Percentiles rank a stretch among this genome's conserved stretches.
Evolutionary conservation across 2,329 filamentous ascomycete genomes (phyloP).

Genomic region (Onygena corvina): DNA sequence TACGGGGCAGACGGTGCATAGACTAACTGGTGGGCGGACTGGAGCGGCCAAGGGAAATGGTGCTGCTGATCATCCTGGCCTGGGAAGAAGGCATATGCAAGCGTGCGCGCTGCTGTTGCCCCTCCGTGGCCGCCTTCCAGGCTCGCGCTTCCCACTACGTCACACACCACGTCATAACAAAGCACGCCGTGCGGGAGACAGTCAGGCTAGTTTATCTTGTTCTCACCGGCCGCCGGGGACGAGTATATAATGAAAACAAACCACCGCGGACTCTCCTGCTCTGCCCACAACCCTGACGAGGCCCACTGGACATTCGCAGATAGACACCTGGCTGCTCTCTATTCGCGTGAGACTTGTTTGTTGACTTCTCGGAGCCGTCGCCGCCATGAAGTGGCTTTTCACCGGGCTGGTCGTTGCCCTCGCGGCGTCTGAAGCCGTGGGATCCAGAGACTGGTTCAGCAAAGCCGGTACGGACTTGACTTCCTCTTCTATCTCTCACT

Average conservation of each 20-base stretch:
- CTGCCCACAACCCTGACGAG: too few species aligned
- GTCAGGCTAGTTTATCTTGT: too few species aligned
- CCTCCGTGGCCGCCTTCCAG: not conserved
- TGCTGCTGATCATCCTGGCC: not conserved
- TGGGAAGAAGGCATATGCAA: not conserved
- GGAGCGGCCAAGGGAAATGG: too few species aligned
- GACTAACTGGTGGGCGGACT: too few species aligned
- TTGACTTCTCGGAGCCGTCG: not conserved
- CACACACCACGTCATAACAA: constrained; percentile 14
- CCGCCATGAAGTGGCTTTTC: constrained; percentile 63
- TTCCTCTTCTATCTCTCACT: not conserved
- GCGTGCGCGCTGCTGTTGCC: not conserved
- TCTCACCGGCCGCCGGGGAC: too few species aligned
- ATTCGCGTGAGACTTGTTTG: constrained; percentile 2
- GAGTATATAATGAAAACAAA: constrained; percentile 4
- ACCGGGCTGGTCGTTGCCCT: constrained; percentile 59
- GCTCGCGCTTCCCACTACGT: constrained; percentile 10
- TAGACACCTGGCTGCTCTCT: not conserved
- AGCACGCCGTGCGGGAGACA: too few species aligned
- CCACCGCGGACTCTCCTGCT: not conserved
- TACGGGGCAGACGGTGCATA: too few species aligned
- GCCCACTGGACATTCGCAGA: too few species aligned
- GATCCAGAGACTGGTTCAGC: constrained; percentile 72
- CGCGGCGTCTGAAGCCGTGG: constrained; percentile 52
- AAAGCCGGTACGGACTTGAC: constrained; percentile 55